These are phyloP conservation scores for Bondarzewia mesenterica DNA, from an alignment of 1,284 basidiomycete genomes.

Conservation along the genomic window DNA sequence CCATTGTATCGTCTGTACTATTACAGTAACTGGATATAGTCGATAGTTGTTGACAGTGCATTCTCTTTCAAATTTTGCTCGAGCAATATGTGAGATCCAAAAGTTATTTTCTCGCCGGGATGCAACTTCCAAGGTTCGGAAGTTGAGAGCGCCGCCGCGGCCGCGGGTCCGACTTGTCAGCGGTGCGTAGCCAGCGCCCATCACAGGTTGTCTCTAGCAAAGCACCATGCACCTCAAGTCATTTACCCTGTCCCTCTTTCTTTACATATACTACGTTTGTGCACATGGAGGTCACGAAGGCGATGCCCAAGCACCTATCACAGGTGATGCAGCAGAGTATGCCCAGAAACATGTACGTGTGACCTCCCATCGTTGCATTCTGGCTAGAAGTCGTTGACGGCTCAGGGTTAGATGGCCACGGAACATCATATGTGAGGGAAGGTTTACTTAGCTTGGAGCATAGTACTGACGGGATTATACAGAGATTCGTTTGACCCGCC, in stretches of 20 bases:
- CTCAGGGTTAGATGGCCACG: slow-evolving; percentile 57
- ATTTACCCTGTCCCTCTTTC: slow-evolving; percentile 6
- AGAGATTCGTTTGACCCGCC: slow-evolving; percentile 74
- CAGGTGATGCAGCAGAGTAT: slow-evolving; percentile 36
- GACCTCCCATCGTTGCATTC: slow-evolving; percentile 3
- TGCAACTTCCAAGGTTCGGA: no score
- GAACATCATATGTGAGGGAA: slow-evolving; percentile 79
- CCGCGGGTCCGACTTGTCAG: no score
- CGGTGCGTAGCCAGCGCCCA: no score
- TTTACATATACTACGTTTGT: slow-evolving; percentile 14
- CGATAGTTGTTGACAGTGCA: no score
- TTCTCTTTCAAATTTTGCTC: no score
- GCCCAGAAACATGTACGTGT: slow-evolving; percentile 55
- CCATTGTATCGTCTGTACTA: no score
- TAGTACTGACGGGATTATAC: slow-evolving; percentile 6
- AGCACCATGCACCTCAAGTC: slow-evolving; percentile 10
- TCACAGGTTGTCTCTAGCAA: no score
- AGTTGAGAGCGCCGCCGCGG: no score
- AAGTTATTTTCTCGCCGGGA: no score
- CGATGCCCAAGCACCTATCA: slow-evolving; percentile 6
- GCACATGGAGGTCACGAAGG: slow-evolving; percentile 37
- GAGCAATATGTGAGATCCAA: no score
- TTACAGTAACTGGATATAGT: no score
- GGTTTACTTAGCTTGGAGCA: neutral
- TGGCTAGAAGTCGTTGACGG: slow-evolving; percentile 11